These are phyloP conservation scores for Termitomyces sp. DNA, from an alignment of 768 basidiomycete genomes.

Conservation along the genomic window DNA sequence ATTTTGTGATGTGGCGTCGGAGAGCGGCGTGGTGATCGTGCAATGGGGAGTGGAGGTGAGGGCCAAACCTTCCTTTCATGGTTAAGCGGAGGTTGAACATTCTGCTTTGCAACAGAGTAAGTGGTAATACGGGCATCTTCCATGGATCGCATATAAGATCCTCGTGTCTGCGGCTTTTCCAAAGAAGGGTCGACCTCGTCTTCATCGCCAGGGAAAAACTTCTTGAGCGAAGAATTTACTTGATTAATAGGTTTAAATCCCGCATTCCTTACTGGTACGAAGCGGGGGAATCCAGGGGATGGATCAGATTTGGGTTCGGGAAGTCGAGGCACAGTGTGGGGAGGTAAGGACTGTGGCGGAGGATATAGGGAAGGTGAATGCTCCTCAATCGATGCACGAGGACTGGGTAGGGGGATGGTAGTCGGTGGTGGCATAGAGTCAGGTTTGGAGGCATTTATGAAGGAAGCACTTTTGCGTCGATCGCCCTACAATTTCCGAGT, in stretches of 20 bases:
- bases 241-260: constrained; percentile 68
- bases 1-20: background rate
- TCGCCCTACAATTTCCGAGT: constrained; percentile 8
- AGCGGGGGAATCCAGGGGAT: constrained; percentile 13
- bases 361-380: constrained; percentile 1
- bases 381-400: constrained; percentile 5
- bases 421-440: constrained; percentile 24
- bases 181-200: constrained; percentile 48
- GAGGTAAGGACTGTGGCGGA: background rate
- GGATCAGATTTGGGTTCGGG: constrained; percentile 9
- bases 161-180: constrained; percentile 6
- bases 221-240: constrained; percentile 53
- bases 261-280: constrained; percentile 29
- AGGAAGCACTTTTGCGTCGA: constrained; percentile 8
- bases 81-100: background rate
- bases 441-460: constrained; percentile 9
- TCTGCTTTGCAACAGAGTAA: background rate
- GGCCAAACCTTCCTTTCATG: constrained; percentile 13
- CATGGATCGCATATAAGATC: background rate
- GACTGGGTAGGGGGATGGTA: constrained; percentile 16
- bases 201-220: constrained; percentile 81
- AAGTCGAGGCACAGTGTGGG: background rate
- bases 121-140: background rate
- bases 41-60: constrained; percentile 5
- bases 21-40: background rate